Percentiles rank a stretch among this genome's conserved stretches.
phyloP scores from a whole-genome alignment of 2,329 filamentous ascomycete genomes.

The Fusarium domesticum region DNA sequence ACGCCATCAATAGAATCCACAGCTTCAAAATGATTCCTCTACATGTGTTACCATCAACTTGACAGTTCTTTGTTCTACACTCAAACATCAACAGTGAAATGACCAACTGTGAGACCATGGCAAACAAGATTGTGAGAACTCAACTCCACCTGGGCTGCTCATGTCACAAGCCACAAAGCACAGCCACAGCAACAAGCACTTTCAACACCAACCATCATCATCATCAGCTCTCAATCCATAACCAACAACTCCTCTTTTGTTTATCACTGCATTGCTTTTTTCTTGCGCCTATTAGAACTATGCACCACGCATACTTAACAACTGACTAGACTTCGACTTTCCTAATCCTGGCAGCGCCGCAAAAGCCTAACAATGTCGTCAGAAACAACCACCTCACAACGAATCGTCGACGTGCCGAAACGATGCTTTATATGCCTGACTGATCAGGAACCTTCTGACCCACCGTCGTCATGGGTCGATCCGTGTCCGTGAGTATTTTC shows the following conservation, averaged over 20 bases:
- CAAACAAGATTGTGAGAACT: too few species aligned
- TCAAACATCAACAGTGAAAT: too few species aligned
- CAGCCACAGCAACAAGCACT: not conserved
- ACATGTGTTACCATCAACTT: too few species aligned
- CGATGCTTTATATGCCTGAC: constrained; percentile 64
- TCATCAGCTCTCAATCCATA: not conserved
- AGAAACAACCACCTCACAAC: constrained; percentile 9
- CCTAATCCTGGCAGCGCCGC: not conserved
- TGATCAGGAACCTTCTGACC: constrained; percentile 49
- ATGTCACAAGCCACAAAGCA: not conserved
- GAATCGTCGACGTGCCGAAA: constrained; percentile 30
- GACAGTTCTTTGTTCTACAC: too few species aligned
- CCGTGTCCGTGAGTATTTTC: constrained; percentile 61
- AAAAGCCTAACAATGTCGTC: constrained; percentile 12
- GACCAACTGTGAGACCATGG: too few species aligned
- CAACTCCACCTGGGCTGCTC: too few species aligned
- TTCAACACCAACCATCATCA: not conserved
- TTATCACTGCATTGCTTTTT: not conserved
- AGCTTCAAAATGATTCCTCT: too few species aligned
- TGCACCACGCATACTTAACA: not conserved
- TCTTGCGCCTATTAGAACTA: constrained; percentile 8
- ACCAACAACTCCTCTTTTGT: not conserved
- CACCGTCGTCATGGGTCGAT: constrained; percentile 67
- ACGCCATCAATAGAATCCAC: too few species aligned
- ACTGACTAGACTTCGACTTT: not conserved